Evolutionary conservation across 441 rosid genomes (phyloP).

Genomic region (Melastoma candidum): DNA sequence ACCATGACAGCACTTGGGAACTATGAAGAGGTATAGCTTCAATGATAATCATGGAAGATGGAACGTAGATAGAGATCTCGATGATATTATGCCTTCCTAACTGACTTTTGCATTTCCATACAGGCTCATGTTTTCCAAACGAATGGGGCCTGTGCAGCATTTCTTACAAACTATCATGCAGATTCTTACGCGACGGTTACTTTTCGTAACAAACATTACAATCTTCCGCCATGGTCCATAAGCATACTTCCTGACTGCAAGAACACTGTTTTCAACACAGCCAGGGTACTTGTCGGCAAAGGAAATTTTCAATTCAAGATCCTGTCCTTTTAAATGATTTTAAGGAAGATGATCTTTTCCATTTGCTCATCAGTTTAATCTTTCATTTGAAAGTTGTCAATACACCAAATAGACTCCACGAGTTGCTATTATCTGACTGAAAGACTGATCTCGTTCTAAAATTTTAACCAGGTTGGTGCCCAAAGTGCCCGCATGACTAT

Average conservation of each 20-base stretch:
- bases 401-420: too few species aligned
- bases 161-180: conserved; percentile 14
- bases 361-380: background rate
- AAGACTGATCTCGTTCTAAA: too few species aligned
- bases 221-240: conserved; percentile 17
- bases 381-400: too few species aligned
- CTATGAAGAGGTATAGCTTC: conserved; percentile 4
- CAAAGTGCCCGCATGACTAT: conserved; percentile 15
- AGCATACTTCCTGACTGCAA: conserved; percentile 19
- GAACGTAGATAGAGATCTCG: background rate
- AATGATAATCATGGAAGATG: conserved; percentile 4
- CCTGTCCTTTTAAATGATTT: background rate
- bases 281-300: conserved; percentile 4
- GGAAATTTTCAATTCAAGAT: too few species aligned
- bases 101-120: background rate
- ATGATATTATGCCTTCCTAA: background rate
- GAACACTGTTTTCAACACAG: conserved; percentile 14
- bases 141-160: conserved; percentile 9
- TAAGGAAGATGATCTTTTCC: too few species aligned
- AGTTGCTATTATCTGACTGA: too few species aligned
- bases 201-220: conserved; percentile 6
- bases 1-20: conserved; percentile 6
- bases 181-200: conserved; percentile 1
- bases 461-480: conserved; percentile 11
- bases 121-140: conserved; percentile 12